A percentile compares a stretch with the other conserved stretches of the same genome.
These are phyloP conservation scores for Graphilbum sp. DNA, from an alignment of 2,329 filamentous ascomycete genomes.

Conservation along the genomic window DNA sequence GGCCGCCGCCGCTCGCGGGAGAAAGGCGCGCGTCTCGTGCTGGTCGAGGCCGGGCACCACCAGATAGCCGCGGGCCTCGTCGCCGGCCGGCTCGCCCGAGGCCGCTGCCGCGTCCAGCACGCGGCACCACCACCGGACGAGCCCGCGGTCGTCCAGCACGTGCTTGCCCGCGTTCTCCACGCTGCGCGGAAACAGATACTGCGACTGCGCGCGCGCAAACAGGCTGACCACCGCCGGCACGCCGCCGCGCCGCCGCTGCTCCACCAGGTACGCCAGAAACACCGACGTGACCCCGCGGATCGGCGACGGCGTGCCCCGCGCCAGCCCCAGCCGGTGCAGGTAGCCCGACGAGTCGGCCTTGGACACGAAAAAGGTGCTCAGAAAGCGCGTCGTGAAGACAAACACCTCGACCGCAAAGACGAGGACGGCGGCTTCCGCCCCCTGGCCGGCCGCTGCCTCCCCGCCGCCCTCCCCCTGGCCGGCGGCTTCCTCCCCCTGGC, in stretches of 20 bases:
- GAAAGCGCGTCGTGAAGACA: slow-evolving; percentile 64
- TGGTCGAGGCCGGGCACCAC: slow-evolving; percentile 73
- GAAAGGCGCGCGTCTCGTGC: slow-evolving; percentile 65
- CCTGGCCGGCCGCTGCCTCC: too few relatives aligned
- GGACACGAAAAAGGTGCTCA: slow-evolving; percentile 83
- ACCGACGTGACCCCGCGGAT: slow-evolving; percentile 56
- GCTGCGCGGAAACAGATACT: slow-evolving; percentile 90
- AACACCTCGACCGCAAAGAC: slow-evolving; percentile 76
- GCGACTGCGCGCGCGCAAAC: slow-evolving; percentile 80
- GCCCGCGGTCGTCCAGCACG: slow-evolving; percentile 72
- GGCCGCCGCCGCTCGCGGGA: slow-evolving; percentile 34
- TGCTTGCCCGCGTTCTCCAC: slow-evolving; percentile 75
- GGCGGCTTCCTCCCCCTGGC: too few relatives aligned
- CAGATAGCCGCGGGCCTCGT: slow-evolving; percentile 54
- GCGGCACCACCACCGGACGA: slow-evolving; percentile 93
- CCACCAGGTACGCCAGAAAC: slow-evolving; percentile 62
- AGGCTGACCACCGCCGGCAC: slow-evolving; percentile 67
- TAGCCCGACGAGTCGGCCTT: slow-evolving; percentile 96
- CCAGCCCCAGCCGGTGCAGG: slow-evolving; percentile 47
- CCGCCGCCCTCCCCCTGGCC: too few relatives aligned
- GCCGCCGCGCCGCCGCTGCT: slow-evolving; percentile 44
- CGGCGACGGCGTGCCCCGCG: slow-evolving; percentile 50
- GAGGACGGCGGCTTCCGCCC: slow-evolving; percentile 39
- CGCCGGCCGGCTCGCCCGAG: slow-evolving; percentile 10
- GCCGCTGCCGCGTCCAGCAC: slow-evolving; percentile 63